A percentile compares a stretch with the other conserved stretches of the same genome.
Evolutionary conservation across 345 rosid genomes (phyloP).

Genomic region (Eucalyptus pauciflora): DNA sequence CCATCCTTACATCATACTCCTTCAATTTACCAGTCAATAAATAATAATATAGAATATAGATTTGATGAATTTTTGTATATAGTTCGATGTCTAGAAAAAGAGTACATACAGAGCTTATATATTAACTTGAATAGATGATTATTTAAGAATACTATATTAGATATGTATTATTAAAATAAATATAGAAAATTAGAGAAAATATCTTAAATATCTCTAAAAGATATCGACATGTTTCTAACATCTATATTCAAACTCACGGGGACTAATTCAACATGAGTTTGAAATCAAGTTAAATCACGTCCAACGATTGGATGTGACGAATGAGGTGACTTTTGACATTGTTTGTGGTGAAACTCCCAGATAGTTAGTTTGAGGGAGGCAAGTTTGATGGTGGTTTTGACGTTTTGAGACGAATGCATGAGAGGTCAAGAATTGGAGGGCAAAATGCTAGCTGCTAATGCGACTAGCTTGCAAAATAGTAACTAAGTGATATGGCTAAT

Average conservation of each 20-base stretch:
- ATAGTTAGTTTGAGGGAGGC: neutral
- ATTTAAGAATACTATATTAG: neutral
- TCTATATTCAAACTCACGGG: neutral
- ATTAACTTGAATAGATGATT: no score
- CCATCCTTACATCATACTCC: neutral
- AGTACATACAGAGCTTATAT: neutral
- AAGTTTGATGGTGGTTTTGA: neutral
- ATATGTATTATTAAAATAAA: no score
- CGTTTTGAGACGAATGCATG: accelerated
- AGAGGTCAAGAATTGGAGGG: neutral
- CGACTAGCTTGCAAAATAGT: neutral
- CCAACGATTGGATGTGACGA: accelerated
- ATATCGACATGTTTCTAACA: no score
- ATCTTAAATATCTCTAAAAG: neutral
- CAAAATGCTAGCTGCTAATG: neutral
- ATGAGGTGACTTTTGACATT: no score
- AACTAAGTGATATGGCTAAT: neutral
- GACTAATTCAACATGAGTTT: neutral
- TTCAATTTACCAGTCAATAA: neutral
- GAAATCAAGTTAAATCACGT: neutral
- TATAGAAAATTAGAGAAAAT: no score
- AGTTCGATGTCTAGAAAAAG: neutral
- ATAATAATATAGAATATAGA: no score
- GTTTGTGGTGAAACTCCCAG: neutral
- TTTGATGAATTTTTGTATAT: neutral